These are phyloP conservation scores for Lentithecium fluviatile DNA, from an alignment of 495 filamentous ascomycete genomes.

Conservation along the genomic window DNA sequence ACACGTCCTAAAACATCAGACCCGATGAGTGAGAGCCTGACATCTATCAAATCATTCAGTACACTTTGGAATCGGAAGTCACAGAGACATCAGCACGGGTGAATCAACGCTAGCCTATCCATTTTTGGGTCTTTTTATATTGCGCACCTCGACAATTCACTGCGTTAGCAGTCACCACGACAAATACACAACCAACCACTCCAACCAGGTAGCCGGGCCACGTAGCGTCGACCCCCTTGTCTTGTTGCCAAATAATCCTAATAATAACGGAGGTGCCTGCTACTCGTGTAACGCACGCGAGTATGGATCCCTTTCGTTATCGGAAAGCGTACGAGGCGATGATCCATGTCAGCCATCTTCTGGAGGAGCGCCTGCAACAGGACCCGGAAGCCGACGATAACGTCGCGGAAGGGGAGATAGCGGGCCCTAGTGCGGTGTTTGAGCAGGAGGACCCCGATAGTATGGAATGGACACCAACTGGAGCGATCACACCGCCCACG, in stretches of 20 bases:
- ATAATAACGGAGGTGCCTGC: background rate
- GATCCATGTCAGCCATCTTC: slow-evolving; percentile 26
- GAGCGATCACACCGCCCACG: slow-evolving; percentile 9
- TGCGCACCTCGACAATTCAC: too few species aligned
- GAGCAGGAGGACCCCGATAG: slow-evolving; percentile 31
- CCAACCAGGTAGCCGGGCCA: too few species aligned
- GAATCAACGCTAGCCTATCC: background rate
- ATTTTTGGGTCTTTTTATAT: background rate
- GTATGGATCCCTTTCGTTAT: slow-evolving; percentile 33
- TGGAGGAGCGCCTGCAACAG: slow-evolving; percentile 26
- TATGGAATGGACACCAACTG: slow-evolving; percentile 36
- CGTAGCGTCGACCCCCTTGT: background rate
- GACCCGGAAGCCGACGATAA: background rate
- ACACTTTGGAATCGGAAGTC: background rate
- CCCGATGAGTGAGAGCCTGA: background rate
- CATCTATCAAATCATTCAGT: background rate
- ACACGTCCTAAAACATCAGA: background rate
- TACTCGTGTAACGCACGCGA: too few species aligned
- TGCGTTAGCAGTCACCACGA: too few species aligned
- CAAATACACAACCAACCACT: too few species aligned
- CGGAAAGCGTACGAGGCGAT: slow-evolving; percentile 34
- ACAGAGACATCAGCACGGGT: slow-evolving; percentile 3
- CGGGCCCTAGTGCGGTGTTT: background rate
- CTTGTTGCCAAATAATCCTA: background rate
- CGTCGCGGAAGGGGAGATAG: background rate